Evolutionary conservation across 225 moss, liverwort and hornwort species (phyloP), one percentile per base, ranked within the genome.

Genomic region (Climacium dendroides): DNA sequence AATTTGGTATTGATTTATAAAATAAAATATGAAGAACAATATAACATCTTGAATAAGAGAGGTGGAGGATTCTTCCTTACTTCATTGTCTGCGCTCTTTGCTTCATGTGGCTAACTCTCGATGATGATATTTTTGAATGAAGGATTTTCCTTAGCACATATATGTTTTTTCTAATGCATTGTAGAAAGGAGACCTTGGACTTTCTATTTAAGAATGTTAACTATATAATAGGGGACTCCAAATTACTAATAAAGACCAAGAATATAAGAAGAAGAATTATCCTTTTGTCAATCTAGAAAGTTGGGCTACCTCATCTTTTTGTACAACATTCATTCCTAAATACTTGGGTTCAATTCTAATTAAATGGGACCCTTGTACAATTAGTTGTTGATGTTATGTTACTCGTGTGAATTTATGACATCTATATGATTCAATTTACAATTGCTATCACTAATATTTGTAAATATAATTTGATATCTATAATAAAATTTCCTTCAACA

Each of bases 21-120:
- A 52, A 34, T 20, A 20, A 50, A 50, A 32, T 32, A 13, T 13
- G 3, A 74, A 50, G 5, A 50, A 34, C 0, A 50, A 0, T 1
- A 4, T 50, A 50, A 50, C 19, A 34, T 50, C 7, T 32, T 30
- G 13, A 50, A 50, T 0, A 34, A 19, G 7, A 32, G 0, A 7
- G 6, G 26, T n/a, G 10, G 11, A 0, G 1, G 7, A 75, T 75
- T 34, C 3, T 75, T 22, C 1, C 3, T 1, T 74, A 1, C 5
- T 0, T 74, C 34, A 74, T 50, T 48, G 7, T 50, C 1, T 0
- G 2, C 1, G 0, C 3, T 50, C 50, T 34, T 34, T 0, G 1
- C 74, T 52, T 74, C 1, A 52, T 0, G 0, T 45, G 6, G 17
- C 14, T 74, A 7, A 75, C 52, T 13, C 5, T 75, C 8, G 12